Evolutionary conservation across 2,329 filamentous ascomycete species (phyloP), one percentile per base, ranked within the genome.

Genomic region (Penicillium sumatraense): DNA sequence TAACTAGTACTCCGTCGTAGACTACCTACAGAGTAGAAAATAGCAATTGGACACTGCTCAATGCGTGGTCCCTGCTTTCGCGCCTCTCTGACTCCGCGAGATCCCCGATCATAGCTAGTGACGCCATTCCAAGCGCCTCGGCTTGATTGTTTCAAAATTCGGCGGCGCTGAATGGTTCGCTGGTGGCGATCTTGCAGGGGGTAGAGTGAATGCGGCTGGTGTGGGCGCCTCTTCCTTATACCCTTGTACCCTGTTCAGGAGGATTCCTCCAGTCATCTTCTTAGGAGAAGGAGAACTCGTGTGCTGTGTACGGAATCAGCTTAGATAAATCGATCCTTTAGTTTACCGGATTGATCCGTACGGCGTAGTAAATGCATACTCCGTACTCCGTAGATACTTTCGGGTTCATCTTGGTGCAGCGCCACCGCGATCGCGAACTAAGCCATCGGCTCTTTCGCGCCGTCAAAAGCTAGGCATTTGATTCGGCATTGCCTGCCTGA

Each of bases 31-130:
- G 23, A 23, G 3, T 21, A 27, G 44, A 21, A 49, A 42, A 33
- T 20, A 9, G 23, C 14, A 14, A 29, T 8, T 44, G 36, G 31
- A 27, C 57, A 62, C 54, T 49, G 61, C 53, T 52, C 59, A 51
- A 56, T 29, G 24, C 46, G 53, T 64, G 60, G 58, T 50, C 61
- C 58, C 35, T 54, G 60, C 58, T 47, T 49, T 38, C 29, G 51
- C 40, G 45, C 31, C 42, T 40, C 44, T 35, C 33, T 51, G 16
- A 35, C 38, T 41, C 23, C 42, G 31, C 38, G 46, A 55, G 50
- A 54, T 58, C 41, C 38, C 27, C 53, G 49, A 60, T 60, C 53
- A 36, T 53, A 44, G 13, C 38, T 40, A 53, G 48, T 60, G 46
- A 56, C 47, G 53, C 56, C 42, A 60, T 54, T 13, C 27, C 11